Conservation (phyloP, 1,284 basidiomycete species). For the Heterobasidion parviporum region DNA sequence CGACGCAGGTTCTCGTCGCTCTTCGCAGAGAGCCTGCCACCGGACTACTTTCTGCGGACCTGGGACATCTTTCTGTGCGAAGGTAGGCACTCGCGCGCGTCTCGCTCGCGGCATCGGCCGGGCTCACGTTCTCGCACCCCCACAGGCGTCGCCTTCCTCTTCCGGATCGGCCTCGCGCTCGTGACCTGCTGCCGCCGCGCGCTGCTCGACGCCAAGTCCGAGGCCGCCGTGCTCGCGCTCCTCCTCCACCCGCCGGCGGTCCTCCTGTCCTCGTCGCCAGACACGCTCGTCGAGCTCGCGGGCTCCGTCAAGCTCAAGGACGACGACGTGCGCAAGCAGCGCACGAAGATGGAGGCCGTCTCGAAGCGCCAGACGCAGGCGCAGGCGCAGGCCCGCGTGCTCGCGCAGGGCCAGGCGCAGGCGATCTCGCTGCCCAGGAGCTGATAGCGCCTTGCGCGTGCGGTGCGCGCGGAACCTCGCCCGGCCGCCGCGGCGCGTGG, state of each 20-base stretch:
- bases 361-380: conserved; percentile 41
- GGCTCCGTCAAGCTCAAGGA: conserved; percentile 71
- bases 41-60: conserved; percentile 67
- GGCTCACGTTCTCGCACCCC: conserved; percentile 58
- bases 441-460: not conserved
- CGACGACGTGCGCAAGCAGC: conserved; percentile 72
- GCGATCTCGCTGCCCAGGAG: conserved; percentile 1
- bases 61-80: conserved; percentile 89
- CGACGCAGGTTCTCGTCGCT: conserved; percentile 55
- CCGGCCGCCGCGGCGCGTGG: too few relatives aligned
- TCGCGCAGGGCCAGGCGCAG: not conserved
- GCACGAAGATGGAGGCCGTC: conserved; percentile 62
- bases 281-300: conserved; percentile 56
- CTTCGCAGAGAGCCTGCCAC: conserved; percentile 74
- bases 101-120: conserved; percentile 28
- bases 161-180: conserved; percentile 75
- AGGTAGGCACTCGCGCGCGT: conserved; percentile 34
- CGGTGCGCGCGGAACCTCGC: too few relatives aligned
- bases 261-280: conserved; percentile 48
- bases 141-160: conserved; percentile 70
- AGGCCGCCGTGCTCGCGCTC: conserved; percentile 40
- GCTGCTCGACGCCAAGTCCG: conserved; percentile 42
- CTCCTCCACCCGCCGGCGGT: conserved; percentile 45
- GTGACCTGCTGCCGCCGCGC: conserved; percentile 56
- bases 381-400: not conserved